Base-by-base conservation (phyloP, 1,284 basidiomycete species). In the Porogramme epimiltina region DNA sequence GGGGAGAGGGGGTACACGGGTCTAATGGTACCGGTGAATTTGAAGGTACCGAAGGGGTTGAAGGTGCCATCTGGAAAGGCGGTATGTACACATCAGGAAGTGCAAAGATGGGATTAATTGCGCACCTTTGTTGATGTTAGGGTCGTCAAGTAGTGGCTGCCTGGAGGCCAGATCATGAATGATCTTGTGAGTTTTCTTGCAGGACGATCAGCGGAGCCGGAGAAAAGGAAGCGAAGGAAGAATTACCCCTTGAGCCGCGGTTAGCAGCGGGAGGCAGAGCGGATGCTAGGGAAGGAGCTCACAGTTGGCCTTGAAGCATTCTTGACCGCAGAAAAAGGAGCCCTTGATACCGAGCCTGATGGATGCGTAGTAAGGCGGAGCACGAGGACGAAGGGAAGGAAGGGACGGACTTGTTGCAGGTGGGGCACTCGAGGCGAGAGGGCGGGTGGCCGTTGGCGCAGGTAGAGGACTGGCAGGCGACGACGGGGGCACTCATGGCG, bases 291-390 rank as follows among this genome's bases (percentile, higher is more conserved):
- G 25, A 18, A 8, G 19, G 8, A 20, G 76, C 88, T 74, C 68
- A 91, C 91, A 93, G 66, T 80, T 84, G 42, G 82, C 76, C 68
- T 92, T 93, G 79, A 93, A 93, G 72, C 91, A 93, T 52, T 89
- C 87, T 66, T 93, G 91, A 15, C 82, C 82, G 57, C 91, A 93
- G 70, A 91, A 93, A 67, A 88, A 89, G 25, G 89, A 92, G 15
- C 89, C 89, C 52, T 79, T 78, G 62, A 93, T 88, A 45, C 88
- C 89, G 36, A 92, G 76, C 69, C 89, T 92, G 56, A 34, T 49
- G 46, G 34, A 37, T 6, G 16, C 34, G 45, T 28, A 28, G 19
- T 48, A 58, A 18, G 31, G 54, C 52, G 59, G 47, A 60, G 42
- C 47, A 49, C 47, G 39, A 42, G 23, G 26, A 22, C 43, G 45